A percentile compares a stretch with the other conserved stretches of the same genome.
Conservation (phyloP, 257 asterid genomes). For the Echium plantagineum region DNA sequence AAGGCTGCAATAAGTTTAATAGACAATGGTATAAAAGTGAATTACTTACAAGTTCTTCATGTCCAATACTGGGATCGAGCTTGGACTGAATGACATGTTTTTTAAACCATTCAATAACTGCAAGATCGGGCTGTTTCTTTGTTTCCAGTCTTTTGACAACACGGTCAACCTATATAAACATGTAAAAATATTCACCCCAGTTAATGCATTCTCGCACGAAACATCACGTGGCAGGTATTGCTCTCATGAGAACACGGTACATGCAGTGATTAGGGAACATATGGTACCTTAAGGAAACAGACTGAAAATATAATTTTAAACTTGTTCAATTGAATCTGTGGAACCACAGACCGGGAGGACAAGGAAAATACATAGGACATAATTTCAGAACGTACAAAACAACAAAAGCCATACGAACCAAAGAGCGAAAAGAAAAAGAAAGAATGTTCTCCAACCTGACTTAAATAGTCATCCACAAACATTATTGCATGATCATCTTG, state of each 20-base stretch:
- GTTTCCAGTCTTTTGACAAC: conserved; percentile 53
- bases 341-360: background rate
- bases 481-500: conserved; percentile 95
- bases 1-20: conserved; percentile 1
- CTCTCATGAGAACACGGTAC: background rate
- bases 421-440: conserved; percentile 1
- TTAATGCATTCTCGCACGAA: background rate
- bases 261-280: background rate
- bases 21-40: conserved; percentile 10
- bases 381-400: background rate
- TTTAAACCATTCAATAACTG: conserved; percentile 79
- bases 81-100: conserved; percentile 60
- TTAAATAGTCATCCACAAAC: conserved; percentile 68
- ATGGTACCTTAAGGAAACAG: too few species aligned
- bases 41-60: conserved; percentile 73
- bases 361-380: background rate
- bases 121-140: conserved; percentile 39
- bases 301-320: too few species aligned
- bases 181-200: conserved; percentile 7
- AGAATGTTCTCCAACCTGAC: conserved; percentile 45
- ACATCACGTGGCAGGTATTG: background rate
- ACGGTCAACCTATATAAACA: conserved; percentile 49
- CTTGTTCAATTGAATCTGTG: background rate
- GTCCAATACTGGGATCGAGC: conserved; percentile 71
- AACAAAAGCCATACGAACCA: background rate